A percentile compares a stretch with the other conserved stretches of the same genome.
phyloP scores from a whole-genome alignment of 2,329 filamentous ascomycete genomes.

The Phaeosphaeria sp. region DNA sequence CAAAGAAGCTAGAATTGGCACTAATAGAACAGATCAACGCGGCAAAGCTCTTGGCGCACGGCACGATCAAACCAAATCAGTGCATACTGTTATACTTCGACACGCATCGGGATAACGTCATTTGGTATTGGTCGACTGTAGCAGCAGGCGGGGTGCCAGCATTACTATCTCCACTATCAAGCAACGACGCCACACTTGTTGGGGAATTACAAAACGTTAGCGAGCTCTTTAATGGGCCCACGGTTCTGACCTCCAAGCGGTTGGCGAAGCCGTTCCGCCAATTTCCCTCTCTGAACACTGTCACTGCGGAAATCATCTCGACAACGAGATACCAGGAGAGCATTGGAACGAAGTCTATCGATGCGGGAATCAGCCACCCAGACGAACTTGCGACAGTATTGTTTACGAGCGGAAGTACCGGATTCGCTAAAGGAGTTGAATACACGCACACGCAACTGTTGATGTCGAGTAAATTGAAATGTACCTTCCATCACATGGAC shows the following conservation, averaged over 20 bases:
- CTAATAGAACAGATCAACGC: constrained; percentile 6
- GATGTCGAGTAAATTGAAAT: constrained; percentile 52
- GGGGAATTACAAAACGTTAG: constrained; percentile 10
- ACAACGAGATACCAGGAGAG: too few species aligned
- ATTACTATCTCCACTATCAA: constrained; percentile 12
- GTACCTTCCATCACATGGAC: constrained; percentile 6
- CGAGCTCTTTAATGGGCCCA: constrained; percentile 5
- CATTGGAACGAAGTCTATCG: too few species aligned
- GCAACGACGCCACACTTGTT: constrained; percentile 6
- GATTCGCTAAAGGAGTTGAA: constrained; percentile 58
- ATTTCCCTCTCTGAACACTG: neutral
- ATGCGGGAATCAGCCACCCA: neutral
- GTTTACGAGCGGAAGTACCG: constrained; percentile 62
- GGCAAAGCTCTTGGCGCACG: constrained; percentile 6
- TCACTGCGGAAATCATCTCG: constrained; percentile 5
- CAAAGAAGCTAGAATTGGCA: neutral
- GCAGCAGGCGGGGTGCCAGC: constrained; percentile 13
- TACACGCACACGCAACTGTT: constrained; percentile 55
- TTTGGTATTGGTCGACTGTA: constrained; percentile 18
- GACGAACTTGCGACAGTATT: constrained; percentile 40
- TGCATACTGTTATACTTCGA: constrained; percentile 13
- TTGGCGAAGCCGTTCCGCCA: constrained; percentile 3
- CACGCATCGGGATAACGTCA: constrained; percentile 11
- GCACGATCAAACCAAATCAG: neutral
- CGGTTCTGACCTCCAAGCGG: constrained; percentile 2